A percentile compares a stretch with the other conserved stretches of the same genome.
Conservation (phyloP, 257 asterid species). For the Salvia hispanica region DNA sequence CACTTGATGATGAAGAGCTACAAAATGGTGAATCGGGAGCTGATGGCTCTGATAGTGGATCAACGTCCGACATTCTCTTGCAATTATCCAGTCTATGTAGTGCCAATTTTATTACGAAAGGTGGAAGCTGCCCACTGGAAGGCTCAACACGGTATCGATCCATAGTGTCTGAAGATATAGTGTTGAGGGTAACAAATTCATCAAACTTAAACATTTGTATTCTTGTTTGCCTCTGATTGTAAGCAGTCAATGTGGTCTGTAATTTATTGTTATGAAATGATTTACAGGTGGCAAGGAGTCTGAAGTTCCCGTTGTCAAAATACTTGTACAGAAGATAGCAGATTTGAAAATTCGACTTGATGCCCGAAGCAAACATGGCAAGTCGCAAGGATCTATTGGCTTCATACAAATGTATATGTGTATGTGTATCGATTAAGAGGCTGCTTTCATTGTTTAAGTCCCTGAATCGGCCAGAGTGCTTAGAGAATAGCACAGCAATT, state of each 20-base stretch:
- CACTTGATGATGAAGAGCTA: slow-evolving; percentile 56
- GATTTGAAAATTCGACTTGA: slow-evolving; percentile 11
- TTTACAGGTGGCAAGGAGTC: slow-evolving; percentile 82
- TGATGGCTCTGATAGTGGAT: slow-evolving; percentile 47
- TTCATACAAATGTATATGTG: not conserved
- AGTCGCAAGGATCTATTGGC: not conserved
- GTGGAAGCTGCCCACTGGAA: slow-evolving; percentile 91
- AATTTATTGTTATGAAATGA: slow-evolving; percentile 30
- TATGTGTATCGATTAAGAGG: not conserved
- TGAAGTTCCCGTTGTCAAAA: slow-evolving; percentile 83
- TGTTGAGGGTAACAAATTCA: slow-evolving; percentile 61
- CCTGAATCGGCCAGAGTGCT: not conserved
- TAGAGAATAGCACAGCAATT: not conserved
- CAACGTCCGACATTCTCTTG: slow-evolving; percentile 77
- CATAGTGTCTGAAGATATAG: slow-evolving; percentile 75
- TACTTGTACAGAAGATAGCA: slow-evolving; percentile 68
- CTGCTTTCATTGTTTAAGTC: not conserved
- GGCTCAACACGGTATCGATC: slow-evolving; percentile 87
- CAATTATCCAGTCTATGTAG: slow-evolving; percentile 90
- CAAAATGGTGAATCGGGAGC: slow-evolving; percentile 41
- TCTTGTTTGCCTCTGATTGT: slow-evolving; percentile 16
- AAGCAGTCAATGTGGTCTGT: slow-evolving; percentile 12
- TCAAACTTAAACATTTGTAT: not conserved
- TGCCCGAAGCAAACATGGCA: not conserved
- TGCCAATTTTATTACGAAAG: slow-evolving; percentile 85